Evolutionary conservation across 1,139 yeast genomes (phyloP).

Genomic region (Suhomyces terraborum): DNA sequence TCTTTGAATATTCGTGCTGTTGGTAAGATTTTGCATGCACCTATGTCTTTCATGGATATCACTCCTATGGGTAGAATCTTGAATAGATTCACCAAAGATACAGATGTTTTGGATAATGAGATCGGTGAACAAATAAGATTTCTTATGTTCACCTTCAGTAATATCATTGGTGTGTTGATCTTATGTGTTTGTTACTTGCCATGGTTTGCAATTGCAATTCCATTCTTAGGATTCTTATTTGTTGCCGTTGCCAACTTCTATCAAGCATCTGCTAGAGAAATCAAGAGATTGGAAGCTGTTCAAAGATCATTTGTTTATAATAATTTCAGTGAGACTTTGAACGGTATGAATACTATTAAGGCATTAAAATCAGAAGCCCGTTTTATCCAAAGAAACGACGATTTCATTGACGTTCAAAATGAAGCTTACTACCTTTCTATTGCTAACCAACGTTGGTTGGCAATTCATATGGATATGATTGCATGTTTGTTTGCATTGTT

Average conservation of each 20-base stretch:
- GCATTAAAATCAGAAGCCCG: slow-evolving; percentile 54
- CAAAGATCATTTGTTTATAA: slow-evolving; percentile 77
- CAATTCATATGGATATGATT: slow-evolving; percentile 57
- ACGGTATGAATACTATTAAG: slow-evolving; percentile 71
- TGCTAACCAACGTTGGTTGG: slow-evolving; percentile 80
- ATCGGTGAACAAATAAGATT: slow-evolving; percentile 60
- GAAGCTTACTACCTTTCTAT: slow-evolving; percentile 68
- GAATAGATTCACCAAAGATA: slow-evolving; percentile 75
- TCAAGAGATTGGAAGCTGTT: slow-evolving; percentile 78
- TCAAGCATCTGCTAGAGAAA: slow-evolving; percentile 75
- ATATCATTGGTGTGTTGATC: slow-evolving; percentile 62
- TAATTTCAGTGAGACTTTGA: slow-evolving; percentile 72
- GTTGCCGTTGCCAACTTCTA: slow-evolving; percentile 47
- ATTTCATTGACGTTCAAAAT: slow-evolving; percentile 61
- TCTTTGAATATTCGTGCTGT: slow-evolving; percentile 44
- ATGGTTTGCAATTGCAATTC: slow-evolving; percentile 52
- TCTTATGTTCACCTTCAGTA: slow-evolving; percentile 51
- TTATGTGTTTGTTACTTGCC: slow-evolving; percentile 74
- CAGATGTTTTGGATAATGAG: slow-evolving; percentile 80
- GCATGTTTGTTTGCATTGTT: slow-evolving; percentile 44
- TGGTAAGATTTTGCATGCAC: slow-evolving; percentile 48
- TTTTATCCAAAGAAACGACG: slow-evolving; percentile 53
- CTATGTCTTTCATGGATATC: slow-evolving; percentile 60
- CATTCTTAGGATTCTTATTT: slow-evolving; percentile 39
- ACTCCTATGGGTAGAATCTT: slow-evolving; percentile 69